These are phyloP conservation scores for Saxispiralis lemnorum DNA, from an alignment of 495 filamentous ascomycete species.

Conservation along the genomic window DNA sequence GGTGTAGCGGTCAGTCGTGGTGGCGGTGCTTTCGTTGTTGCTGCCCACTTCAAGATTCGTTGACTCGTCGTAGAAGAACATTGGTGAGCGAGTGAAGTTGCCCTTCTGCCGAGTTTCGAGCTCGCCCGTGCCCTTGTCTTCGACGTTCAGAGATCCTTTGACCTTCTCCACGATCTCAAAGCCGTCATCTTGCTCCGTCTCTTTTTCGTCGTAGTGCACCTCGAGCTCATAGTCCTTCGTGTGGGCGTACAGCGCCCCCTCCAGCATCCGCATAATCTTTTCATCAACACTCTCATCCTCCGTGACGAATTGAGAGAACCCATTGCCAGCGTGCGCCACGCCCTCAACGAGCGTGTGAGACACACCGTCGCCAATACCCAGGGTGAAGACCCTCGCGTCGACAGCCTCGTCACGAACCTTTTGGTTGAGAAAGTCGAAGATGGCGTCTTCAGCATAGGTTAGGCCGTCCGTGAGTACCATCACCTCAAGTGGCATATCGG, in stretches of 20 bases:
- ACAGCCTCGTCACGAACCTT: slow-evolving; percentile 30
- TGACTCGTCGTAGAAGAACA: slow-evolving; percentile 38
- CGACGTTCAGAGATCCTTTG: slow-evolving; percentile 24
- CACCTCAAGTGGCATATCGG: slow-evolving; percentile 40
- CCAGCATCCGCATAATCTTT: slow-evolving; percentile 55
- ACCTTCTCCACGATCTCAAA: slow-evolving; percentile 42
- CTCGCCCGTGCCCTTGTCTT: slow-evolving; percentile 1
- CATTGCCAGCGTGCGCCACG: slow-evolving; percentile 46
- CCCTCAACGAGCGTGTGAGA: slow-evolving; percentile 52
- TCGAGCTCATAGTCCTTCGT: slow-evolving; percentile 41
- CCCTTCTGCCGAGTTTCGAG: background rate
- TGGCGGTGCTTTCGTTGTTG: slow-evolving; percentile 8
- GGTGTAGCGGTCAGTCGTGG: slow-evolving; percentile 21
- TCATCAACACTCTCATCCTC: slow-evolving; percentile 39
- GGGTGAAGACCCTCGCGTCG: slow-evolving; percentile 42
- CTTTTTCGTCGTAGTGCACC: slow-evolving; percentile 34
- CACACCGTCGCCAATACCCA: slow-evolving; percentile 45
- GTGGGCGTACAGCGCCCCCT: slow-evolving; percentile 45
- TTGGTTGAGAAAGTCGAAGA: slow-evolving; percentile 40
- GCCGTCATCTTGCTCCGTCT: slow-evolving; percentile 24
- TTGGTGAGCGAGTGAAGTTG: slow-evolving; percentile 13
- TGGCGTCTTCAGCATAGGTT: slow-evolving; percentile 37
- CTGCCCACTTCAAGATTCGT: slow-evolving; percentile 23
- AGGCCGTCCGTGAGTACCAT: slow-evolving; percentile 58
- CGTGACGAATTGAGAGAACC: slow-evolving; percentile 44